Percentiles rank a stretch among this genome's conserved stretches.
phyloP scores from a whole-genome alignment of 202 grass and related monocot genomes.

The Panicum hallii region DNA sequence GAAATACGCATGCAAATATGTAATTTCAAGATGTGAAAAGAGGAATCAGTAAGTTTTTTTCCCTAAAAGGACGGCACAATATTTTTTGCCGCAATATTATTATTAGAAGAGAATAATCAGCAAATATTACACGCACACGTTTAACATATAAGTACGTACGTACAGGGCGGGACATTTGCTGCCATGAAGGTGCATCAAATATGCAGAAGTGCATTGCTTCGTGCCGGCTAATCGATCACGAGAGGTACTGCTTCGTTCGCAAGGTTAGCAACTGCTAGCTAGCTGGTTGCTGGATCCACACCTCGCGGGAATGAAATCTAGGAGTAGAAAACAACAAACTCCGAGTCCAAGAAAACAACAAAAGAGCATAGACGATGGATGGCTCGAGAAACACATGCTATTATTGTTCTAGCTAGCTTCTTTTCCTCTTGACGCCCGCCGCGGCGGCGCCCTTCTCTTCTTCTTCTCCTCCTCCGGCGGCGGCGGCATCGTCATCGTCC shows the following conservation, averaged over 20 bases:
- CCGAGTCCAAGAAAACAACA: not conserved
- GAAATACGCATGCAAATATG: not conserved
- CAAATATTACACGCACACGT: not conserved
- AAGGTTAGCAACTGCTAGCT: not conserved
- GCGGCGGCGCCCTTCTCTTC: not conserved
- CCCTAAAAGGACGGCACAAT: too few species aligned
- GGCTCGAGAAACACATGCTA: too few species aligned
- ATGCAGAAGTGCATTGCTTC: not conserved
- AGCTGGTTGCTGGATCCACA: not conserved
- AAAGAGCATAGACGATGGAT: not conserved
- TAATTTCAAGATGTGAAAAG: not conserved
- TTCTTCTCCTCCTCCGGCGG: not conserved
- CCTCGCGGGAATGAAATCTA: not conserved
- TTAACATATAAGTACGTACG: not conserved
- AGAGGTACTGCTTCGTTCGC: not conserved
- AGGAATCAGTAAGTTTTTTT: too few species aligned
- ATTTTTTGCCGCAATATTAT: not conserved
- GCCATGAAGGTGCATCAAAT: not conserved
- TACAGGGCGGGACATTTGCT: not conserved
- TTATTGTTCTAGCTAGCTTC: conserved; percentile 32
- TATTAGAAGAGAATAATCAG: not conserved
- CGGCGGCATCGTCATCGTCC: not conserved
- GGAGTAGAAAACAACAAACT: conserved; percentile 3
- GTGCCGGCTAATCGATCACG: not conserved
- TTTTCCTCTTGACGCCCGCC: conserved; percentile 51